Evolutionary conservation across 1,139 yeast species (phyloP), one percentile per base, ranked within the genome.

Genomic region (Lizanozyma gosingica): DNA sequence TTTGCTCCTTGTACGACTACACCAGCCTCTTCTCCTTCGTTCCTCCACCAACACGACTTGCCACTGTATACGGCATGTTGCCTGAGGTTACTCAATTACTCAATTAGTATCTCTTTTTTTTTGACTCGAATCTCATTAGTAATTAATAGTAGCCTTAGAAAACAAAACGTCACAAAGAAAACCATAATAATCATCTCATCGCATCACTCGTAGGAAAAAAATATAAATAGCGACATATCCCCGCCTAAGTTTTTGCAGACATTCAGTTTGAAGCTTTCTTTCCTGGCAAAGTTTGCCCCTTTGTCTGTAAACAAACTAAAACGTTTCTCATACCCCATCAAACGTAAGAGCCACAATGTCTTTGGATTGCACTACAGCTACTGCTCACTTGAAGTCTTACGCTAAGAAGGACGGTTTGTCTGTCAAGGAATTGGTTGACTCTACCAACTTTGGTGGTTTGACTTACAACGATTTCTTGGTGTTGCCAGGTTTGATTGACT

Each of bases 381-480:
- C 82, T 46, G 77, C 80, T 46, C 71, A 71, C 60, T 75, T 92
- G 52, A 67, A 75, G 49, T 65, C 76, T 49, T 90, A 86, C 72
- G 52, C 75, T 47, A 63, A 70, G 53, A 80, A 76, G 60, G 98
- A 92, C 64, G 99, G 98, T 48, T 76, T 92, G 53, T 82, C 86
- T 50, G 83, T 85, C 56, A 71, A 77, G 45, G 76, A 85, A 53
- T 78, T 92, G 66, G 85, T 94, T 83, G 95, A 92, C 70, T 87
- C 97, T 40, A 70, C 78, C 52, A 66, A 71, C 55, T 83, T 94
- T 66, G 98, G 98, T 63, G 99, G 99, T 45, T 78, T 92, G 59
- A 92, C 99, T 49, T 92, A 94, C 73, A 94, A 92, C 59, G 99
- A 92, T 69, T 86, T 92, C 63, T 77, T 92, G 64, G 77, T 92